Percentiles rank a stretch among this genome's conserved stretches.
Evolutionary conservation across 805 yeast genomes (phyloP).

Genomic region (Hanseniaspora mollemarum): DNA sequence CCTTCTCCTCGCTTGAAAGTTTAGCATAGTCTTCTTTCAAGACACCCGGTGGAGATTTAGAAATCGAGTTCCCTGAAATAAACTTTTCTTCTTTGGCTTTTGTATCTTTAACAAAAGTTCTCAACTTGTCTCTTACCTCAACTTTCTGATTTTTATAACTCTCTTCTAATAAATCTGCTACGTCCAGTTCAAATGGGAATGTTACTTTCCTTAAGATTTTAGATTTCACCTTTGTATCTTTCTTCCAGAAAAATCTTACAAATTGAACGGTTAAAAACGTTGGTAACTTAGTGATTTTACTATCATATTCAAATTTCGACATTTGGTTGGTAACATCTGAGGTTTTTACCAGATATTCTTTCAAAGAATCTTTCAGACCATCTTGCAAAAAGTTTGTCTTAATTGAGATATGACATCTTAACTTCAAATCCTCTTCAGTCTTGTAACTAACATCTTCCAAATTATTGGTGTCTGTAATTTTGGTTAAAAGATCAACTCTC

Average conservation of each 20-base stretch:
- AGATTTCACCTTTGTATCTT: conserved; percentile 79
- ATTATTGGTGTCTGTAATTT: conserved; percentile 50
- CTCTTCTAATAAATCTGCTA: conserved; percentile 76
- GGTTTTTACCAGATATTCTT: conserved; percentile 66
- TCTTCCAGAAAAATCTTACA: conserved; percentile 92
- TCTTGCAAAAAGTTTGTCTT: conserved; percentile 78
- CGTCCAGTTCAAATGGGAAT: conserved; percentile 87
- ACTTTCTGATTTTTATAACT: conserved; percentile 55
- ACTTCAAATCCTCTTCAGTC: conserved; percentile 52
- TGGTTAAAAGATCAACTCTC: conserved; percentile 51
- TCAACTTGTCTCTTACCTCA: conserved; percentile 62
- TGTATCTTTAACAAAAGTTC: conserved; percentile 62
- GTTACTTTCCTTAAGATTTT: conserved; percentile 88
- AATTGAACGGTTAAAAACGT: conserved; percentile 80
- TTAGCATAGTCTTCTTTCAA: conserved; percentile 21
- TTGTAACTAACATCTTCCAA: conserved; percentile 40
- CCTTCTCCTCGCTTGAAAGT: conserved; percentile 45
- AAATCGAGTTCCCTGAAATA: conserved; percentile 29
- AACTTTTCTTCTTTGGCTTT: conserved; percentile 62
- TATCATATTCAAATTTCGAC: conserved; percentile 53
- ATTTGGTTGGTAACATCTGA: conserved; percentile 58
- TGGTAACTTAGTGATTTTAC: conserved; percentile 65
- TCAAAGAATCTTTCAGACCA: conserved; percentile 64
- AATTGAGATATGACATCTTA: conserved; percentile 80
- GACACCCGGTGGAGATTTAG: conserved; percentile 19